Evolutionary conservation across 345 rosid genomes (phyloP).

Genomic region (Limnanthes douglasii): DNA sequence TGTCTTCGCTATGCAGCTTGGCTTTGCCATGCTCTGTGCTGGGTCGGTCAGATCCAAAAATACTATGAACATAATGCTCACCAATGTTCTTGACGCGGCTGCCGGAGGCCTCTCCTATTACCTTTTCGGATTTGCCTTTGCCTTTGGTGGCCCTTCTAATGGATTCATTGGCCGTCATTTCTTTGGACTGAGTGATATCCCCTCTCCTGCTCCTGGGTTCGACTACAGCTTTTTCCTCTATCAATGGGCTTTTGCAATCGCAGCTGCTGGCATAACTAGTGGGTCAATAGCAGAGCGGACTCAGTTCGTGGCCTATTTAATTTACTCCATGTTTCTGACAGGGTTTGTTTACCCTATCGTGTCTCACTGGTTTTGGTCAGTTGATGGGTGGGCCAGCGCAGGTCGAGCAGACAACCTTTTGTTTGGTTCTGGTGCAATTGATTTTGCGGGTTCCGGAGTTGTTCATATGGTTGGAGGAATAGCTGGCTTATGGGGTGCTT

Average conservation of each 20-base stretch:
- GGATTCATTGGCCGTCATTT: constrained; percentile 70
- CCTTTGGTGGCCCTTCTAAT: constrained; percentile 63
- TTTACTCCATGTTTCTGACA: constrained; percentile 69
- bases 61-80: constrained; percentile 95
- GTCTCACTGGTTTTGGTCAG: constrained; percentile 89
- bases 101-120: constrained; percentile 79
- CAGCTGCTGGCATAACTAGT: constrained; percentile 90
- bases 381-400: constrained; percentile 83
- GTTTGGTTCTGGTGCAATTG: constrained; percentile 59
- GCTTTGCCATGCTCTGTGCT: constrained; percentile 96
- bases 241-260: constrained; percentile 94
- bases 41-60: constrained; percentile 91
- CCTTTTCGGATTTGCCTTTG: constrained; percentile 86
- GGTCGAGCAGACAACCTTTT: constrained; percentile 18
- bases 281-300: constrained; percentile 91
- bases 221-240: constrained; percentile 76
- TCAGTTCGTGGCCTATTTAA: constrained; percentile 74
- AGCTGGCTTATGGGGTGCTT: constrained; percentile 72
- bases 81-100: constrained; percentile 90
- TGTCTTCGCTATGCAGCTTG: constrained; percentile 87
- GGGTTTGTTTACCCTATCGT: constrained; percentile 89
- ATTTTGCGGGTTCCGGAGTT: constrained; percentile 68
- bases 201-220: not conserved
- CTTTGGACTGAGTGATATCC: constrained; percentile 41
- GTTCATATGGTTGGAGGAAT: constrained; percentile 77